phyloP scores from a whole-genome alignment of 805 yeast species.

The Cyberlindnera mississippiensis region DNA sequence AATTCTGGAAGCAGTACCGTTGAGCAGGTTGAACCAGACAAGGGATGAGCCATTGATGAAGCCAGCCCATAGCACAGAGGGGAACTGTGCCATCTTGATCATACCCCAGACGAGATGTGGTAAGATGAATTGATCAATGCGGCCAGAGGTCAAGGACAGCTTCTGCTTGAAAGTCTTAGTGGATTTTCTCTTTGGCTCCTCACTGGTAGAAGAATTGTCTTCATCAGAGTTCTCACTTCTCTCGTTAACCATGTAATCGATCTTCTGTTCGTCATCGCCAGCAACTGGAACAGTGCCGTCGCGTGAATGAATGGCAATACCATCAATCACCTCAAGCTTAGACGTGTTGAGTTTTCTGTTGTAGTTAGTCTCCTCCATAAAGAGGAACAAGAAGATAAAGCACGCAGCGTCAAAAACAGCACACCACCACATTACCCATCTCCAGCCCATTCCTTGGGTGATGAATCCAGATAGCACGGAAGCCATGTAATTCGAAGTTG shows the following conservation, averaged over 20 bases:
- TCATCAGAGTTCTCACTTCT: conserved; percentile 6
- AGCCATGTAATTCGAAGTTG: conserved; percentile 52
- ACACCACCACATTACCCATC: conserved; percentile 48
- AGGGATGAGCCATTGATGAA: conserved; percentile 46
- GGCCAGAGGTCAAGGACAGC: conserved; percentile 39
- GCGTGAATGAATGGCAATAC: conserved; percentile 1
- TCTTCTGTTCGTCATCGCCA: conserved; percentile 8
- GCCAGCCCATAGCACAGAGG: conserved; percentile 57
- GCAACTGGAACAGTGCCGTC: conserved; percentile 5
- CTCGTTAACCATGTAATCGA: conserved; percentile 15
- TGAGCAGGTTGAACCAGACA: conserved; percentile 45
- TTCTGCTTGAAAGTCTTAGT: conserved; percentile 39
- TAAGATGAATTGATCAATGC: conserved; percentile 28
- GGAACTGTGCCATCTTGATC: conserved; percentile 40
- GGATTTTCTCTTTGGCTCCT: not conserved
- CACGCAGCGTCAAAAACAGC: conserved; percentile 44
- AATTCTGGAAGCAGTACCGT: conserved; percentile 43
- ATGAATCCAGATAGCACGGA: conserved; percentile 60
- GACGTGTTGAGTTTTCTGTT: conserved; percentile 27
- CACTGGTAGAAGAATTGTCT: not conserved
- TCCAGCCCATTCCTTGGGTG: conserved; percentile 45
- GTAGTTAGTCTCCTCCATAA: conserved; percentile 55
- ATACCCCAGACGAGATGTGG: conserved; percentile 35
- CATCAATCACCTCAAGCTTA: conserved; percentile 13
- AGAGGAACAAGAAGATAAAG: conserved; percentile 36